Evolutionary conservation across 768 basidiomycete genomes (phyloP), one percentile per base, ranked within the genome.

Genomic region (Amanita muscaria): DNA sequence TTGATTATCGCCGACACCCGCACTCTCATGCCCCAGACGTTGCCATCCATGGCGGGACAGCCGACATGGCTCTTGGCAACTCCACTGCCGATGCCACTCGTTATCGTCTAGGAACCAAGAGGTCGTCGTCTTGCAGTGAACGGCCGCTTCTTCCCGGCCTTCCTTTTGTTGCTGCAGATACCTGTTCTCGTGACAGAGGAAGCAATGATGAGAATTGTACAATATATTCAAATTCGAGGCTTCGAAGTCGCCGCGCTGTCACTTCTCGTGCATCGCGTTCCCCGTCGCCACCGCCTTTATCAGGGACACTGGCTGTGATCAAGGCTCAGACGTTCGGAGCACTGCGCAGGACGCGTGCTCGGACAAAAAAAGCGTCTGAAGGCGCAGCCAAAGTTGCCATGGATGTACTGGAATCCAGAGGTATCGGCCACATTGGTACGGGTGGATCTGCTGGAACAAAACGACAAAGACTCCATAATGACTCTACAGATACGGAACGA

Each of bases 271-370:
- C 67, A 52, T 68, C 73, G n/a, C 71, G 70, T 39, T 74, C 74
- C 3, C 66, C 69, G 32, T 74, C 73, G 9, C 71, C 65, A 43
- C 61, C 73, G 27, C 62, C 66, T 15, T 63, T 88, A 57, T 87
- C 83, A 40, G 83, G 84, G 19, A 90, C 88, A 23, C 75, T 91
- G 37, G 88, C 88, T 42, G 87, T 90, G 46, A 88, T 91, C 65
- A 91, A 90, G 65, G 88, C 88, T 33, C 87, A 90, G 59, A 82
- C 88, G 30, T 91, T 90, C 59, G 88, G 88, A 24, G 85, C 85
- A 15, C 67, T 88, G 51, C 81, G 88, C 41, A 73, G 88, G 60
- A 83, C 87, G 44, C 77, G 88, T 47, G 72, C 81, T 33, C 74
- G 83, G 49, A 73, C 76, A 40, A 89, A 83, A 68, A 81, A 77